Evolutionary conservation across 140 eudicot species (phyloP).

Genomic region (Oenanthe javanica): DNA sequence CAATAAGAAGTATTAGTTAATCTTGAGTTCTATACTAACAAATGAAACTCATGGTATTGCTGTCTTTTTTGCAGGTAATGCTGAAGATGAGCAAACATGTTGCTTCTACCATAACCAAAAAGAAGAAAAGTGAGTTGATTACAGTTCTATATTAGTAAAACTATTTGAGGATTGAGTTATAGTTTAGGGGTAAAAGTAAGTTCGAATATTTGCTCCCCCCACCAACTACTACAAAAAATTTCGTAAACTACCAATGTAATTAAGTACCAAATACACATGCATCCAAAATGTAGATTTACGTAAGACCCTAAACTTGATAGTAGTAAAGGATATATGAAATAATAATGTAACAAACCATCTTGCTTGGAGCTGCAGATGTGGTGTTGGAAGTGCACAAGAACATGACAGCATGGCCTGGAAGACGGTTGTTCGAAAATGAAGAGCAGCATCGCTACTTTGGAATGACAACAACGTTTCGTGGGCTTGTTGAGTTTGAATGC

Average conservation of each 20-base stretch:
- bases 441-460: conserved; percentile 94
- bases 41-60: neutral
- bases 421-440: conserved; percentile 65
- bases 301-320: too few relatives aligned
- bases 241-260: too few relatives aligned
- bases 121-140: conserved; percentile 62
- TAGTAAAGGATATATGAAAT: too few relatives aligned
- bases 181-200: too few relatives aligned
- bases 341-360: neutral
- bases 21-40: neutral
- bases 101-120: conserved; percentile 72
- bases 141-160: neutral
- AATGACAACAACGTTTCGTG: conserved; percentile 60
- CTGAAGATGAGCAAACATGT: conserved; percentile 95
- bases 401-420: conserved; percentile 88
- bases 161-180: neutral
- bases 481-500: conserved; percentile 88
- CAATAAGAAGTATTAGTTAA: neutral
- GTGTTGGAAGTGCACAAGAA: conserved; percentile 77
- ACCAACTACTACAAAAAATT: too few relatives aligned
- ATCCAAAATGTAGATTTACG: neutral
- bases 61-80: conserved; percentile 48
- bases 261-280: too few relatives aligned
- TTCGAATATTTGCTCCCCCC: too few relatives aligned
- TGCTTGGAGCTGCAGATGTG: conserved; percentile 41